phyloP scores from a whole-genome alignment of 768 basidiomycete species.

The Pulveroboletus sp. region DNA sequence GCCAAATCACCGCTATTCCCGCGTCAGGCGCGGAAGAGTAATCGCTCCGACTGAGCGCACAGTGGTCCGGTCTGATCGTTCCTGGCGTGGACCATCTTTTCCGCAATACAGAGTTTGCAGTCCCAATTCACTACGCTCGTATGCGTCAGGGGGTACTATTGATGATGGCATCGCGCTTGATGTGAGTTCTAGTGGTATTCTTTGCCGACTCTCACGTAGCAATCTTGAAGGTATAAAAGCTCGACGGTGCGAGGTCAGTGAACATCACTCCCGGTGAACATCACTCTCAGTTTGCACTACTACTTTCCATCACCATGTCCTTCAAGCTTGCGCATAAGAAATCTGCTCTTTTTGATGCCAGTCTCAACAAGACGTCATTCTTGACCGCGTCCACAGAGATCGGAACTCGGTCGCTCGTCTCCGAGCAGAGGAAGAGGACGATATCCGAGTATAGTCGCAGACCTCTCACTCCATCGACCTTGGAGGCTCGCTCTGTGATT shows the following conservation, averaged over 20 bases:
- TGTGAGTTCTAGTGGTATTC: too few species aligned
- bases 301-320: conserved; percentile 14
- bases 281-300: too few species aligned
- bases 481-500: conserved; percentile 13
- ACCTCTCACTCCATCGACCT: conserved; percentile 11
- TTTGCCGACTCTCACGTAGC: not conserved
- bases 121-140: not conserved
- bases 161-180: not conserved
- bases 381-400: too few species aligned
- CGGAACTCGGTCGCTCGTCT: too few species aligned
- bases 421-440: too few species aligned
- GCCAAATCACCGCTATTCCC: too few species aligned
- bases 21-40: too few species aligned
- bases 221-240: conserved; percentile 13
- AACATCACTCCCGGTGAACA: not conserved
- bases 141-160: not conserved
- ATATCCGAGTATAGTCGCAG: not conserved
- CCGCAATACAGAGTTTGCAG: not conserved
- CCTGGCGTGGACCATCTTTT: not conserved
- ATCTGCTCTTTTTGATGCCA: too few species aligned
- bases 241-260: not conserved
- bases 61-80: not conserved
- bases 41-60: not conserved
- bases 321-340: conserved; percentile 10
- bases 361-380: too few species aligned